A percentile compares a stretch with the other conserved stretches of the same genome.
Conservation (phyloP, 495 filamentous ascomycete species). For the Xeromyces bisporus region DNA sequence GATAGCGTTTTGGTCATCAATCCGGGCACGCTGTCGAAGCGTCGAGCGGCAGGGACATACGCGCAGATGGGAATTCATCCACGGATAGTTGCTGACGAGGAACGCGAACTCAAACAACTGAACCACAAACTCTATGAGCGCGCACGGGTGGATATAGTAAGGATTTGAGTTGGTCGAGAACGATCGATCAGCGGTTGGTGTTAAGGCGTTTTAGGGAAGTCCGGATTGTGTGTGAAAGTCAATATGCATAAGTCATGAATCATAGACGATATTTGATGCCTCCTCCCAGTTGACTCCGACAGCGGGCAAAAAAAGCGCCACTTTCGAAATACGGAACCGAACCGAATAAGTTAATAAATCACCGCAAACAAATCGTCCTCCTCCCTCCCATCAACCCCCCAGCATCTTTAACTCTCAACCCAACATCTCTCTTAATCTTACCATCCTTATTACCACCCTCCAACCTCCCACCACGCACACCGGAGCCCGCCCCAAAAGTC, state of each 20-base stretch:
- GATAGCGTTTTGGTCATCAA: conserved; percentile 77
- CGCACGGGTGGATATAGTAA: conserved; percentile 67
- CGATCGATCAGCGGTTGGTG: too few relatives aligned
- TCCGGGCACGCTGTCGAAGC: conserved; percentile 72
- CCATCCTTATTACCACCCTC: conserved; percentile 7
- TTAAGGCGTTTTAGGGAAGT: too few relatives aligned
- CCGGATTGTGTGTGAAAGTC: too few relatives aligned
- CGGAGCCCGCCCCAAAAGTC: conserved; percentile 4
- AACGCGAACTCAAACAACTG: conserved; percentile 40
- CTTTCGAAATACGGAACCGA: too few relatives aligned
- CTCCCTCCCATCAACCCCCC: conserved; percentile 25
- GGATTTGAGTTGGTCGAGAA: conserved; percentile 45
- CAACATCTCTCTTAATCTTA: conserved; percentile 3
- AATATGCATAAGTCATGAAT: too few relatives aligned
- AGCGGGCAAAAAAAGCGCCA: too few relatives aligned
- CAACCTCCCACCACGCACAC: conserved; percentile 10
- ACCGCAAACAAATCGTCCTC: conserved; percentile 21
- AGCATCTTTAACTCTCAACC: conserved; percentile 16
- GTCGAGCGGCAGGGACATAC: conserved; percentile 62
- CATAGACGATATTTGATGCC: too few relatives aligned
- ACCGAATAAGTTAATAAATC: too few relatives aligned
- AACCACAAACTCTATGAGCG: conserved; percentile 64
- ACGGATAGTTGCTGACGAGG: conserved; percentile 37
- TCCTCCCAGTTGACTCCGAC: too few relatives aligned
- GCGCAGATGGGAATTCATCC: conserved; percentile 60